Evolutionary conservation across 2,329 filamentous ascomycete species (phyloP), one percentile per base, ranked within the genome.

Genomic region (Trichophyton rubrum): DNA sequence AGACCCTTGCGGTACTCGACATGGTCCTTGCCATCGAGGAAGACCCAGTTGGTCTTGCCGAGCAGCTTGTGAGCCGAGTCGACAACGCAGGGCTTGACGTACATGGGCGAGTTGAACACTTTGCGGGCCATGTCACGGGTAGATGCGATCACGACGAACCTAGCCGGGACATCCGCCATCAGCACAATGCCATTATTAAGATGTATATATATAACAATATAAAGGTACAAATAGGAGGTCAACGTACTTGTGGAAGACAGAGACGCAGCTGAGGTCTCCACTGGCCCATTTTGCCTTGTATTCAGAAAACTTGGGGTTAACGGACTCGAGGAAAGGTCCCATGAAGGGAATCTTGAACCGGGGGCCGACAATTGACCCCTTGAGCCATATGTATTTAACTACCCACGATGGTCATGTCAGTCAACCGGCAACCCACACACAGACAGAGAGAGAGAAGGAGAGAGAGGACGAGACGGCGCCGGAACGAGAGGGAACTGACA

Each of bases 1-100:
- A 99, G 80, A 59, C 93, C 93, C 79, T 96, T 97, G 73, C 93
- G 91, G 78, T 93, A 99, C 70, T 97, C 93, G 67, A 96, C 89
- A 69, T 99, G 93, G 43, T 85, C 85, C 77, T 91, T 95, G 70
- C 93, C 93, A 71, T 97, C 92, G 66, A 99, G 80, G 77, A 97
- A 97, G 17, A 97, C 93, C 90, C 91, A 99, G 79, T 96, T 96
- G 69, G 88, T 87, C 63, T 85, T 82, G 62, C 93, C 89, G 59
- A 99, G 85, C 58, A 99, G 87, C 79, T 97, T 97, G 76, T 90
- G 86, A 20, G 93, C 93, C 62, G 87, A 85, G 73, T 97, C 92
- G 65, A 99, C 93, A 64, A 99, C 91, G 71, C 91, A 97, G 47
- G 93, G 93, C 79, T 96, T 96, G 72, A 95, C 90, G 70, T 86